A percentile compares a stretch with the other conserved stretches of the same genome.
Evolutionary conservation across 495 filamentous ascomycete genomes (phyloP).

Genomic region (Cryomyces antarcticus): DNA sequence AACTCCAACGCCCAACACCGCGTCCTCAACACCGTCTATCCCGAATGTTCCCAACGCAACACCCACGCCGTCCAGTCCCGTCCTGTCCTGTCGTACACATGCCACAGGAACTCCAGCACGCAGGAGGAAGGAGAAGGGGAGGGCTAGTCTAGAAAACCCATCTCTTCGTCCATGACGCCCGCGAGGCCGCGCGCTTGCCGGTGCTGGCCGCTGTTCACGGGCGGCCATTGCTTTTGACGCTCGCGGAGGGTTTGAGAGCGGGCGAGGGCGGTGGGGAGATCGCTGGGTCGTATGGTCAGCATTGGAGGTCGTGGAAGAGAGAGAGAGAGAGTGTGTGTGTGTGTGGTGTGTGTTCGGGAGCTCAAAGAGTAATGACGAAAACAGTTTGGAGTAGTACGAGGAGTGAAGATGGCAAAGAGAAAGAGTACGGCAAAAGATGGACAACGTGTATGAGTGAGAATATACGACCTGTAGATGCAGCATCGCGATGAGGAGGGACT

Average conservation of each 20-base stretch:
- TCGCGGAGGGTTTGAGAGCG: slow-evolving; percentile 23
- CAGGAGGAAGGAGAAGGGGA: too few relatives aligned
- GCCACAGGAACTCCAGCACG: too few relatives aligned
- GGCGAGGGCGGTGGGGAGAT: slow-evolving; percentile 24
- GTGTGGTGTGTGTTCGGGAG: not conserved
- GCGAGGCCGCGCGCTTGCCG: slow-evolving; percentile 20
- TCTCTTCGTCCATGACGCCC: slow-evolving; percentile 33
- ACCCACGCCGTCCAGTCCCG: too few relatives aligned
- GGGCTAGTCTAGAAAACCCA: slow-evolving; percentile 36
- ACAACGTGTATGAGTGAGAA: too few relatives aligned
- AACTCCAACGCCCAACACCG: too few relatives aligned
- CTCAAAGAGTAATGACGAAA: not conserved
- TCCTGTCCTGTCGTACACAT: too few relatives aligned
- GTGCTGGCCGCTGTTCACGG: slow-evolving; percentile 21
- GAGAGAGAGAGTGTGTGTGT: not conserved
- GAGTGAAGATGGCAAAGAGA: not conserved
- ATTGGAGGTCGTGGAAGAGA: too few relatives aligned
- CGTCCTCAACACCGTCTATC: too few relatives aligned
- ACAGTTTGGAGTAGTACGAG: not conserved
- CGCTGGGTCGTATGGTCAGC: slow-evolving; percentile 13
- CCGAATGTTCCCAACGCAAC: too few relatives aligned
- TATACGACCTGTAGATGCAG: not conserved
- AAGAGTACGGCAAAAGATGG: too few relatives aligned
- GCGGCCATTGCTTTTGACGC: slow-evolving; percentile 27
- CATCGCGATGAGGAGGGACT: slow-evolving; percentile 3